phyloP scores from a whole-genome alignment of 2,329 filamentous ascomycete genomes.

The Coniella vitis region DNA sequence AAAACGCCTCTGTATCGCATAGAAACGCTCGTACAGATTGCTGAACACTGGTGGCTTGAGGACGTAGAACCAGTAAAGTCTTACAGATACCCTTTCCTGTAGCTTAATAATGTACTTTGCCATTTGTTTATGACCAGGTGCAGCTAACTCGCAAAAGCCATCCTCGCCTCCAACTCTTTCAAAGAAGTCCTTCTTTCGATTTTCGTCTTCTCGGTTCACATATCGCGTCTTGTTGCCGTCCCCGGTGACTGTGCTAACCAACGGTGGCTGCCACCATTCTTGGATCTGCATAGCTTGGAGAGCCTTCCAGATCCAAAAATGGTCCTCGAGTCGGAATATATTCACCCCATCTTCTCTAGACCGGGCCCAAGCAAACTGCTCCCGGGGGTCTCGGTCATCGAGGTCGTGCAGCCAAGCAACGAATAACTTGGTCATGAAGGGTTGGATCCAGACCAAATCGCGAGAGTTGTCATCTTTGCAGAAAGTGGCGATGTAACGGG shows the following conservation, averaged over 20 bases:
- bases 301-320: slow-evolving; percentile 4
- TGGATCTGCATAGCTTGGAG: background rate
- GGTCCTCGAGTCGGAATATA: background rate
- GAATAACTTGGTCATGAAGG: background rate
- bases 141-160: background rate
- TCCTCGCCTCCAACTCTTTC: background rate
- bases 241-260: background rate
- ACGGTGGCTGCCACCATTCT: background rate
- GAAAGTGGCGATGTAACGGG: background rate
- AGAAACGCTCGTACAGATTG: background rate
- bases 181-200: background rate
- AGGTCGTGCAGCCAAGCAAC: background rate
- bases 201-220: background rate
- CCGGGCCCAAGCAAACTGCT: background rate
- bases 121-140: too few species aligned
- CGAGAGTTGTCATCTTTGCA: background rate
- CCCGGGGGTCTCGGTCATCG: background rate
- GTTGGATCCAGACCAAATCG: background rate
- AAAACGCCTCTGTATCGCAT: background rate
- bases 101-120: too few species aligned
- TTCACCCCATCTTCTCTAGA: background rate
- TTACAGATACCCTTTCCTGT: too few species aligned
- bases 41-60: too few species aligned
- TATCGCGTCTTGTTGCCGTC: background rate
- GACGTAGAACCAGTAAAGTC: too few species aligned